phyloP scores from a whole-genome alignment of 805 yeast species.

The Phaffomyces antillensis region DNA sequence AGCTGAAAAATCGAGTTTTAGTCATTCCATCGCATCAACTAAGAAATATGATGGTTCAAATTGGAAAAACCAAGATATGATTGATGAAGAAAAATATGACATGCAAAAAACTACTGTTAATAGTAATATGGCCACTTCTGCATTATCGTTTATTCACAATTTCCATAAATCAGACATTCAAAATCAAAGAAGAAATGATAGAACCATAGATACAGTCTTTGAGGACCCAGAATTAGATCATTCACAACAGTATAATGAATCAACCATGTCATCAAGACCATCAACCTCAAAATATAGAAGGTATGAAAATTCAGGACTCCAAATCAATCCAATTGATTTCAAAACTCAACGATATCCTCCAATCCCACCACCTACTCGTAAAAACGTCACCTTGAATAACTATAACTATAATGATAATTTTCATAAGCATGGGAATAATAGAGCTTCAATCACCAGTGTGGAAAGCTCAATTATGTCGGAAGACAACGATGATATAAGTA shows the following conservation, averaged over 20 bases:
- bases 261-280: not conserved
- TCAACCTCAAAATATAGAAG: not conserved
- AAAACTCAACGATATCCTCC: constrained; percentile 12
- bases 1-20: constrained; percentile 16
- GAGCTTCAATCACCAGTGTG: constrained; percentile 15
- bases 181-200: not conserved
- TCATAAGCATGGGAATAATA: constrained; percentile 16
- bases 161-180: not conserved
- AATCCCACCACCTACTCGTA: constrained; percentile 19
- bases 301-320: constrained; percentile 16
- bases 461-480: constrained; percentile 22
- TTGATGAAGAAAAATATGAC: not conserved
- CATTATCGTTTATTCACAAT: constrained; percentile 6
- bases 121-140: not conserved
- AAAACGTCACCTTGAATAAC: constrained; percentile 1
- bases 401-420: constrained; percentile 2
- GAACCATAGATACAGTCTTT: constrained; percentile 21
- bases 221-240: constrained; percentile 19
- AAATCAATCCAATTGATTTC: constrained; percentile 18
- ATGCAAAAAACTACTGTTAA: not conserved
- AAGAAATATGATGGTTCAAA: constrained; percentile 14
- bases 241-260: not conserved
- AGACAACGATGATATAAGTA: constrained; percentile 16
- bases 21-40: constrained; percentile 22
- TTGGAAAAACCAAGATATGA: constrained; percentile 4